Base-by-base conservation (phyloP, 768 basidiomycete species). In the Lactifluus volemus region DNA sequence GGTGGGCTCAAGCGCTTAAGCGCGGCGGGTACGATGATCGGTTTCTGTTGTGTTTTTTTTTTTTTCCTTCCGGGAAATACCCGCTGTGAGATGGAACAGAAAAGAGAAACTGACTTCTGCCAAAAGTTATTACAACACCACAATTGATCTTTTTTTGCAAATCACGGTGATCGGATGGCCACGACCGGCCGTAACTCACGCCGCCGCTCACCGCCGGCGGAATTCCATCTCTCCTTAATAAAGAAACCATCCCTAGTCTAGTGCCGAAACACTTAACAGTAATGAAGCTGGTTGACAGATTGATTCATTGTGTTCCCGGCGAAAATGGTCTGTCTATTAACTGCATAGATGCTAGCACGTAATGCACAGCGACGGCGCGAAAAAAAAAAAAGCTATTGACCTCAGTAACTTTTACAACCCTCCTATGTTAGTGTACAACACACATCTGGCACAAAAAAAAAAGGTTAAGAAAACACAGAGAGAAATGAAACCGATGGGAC, bases 361-460 rank as follows among this genome's bases (percentile, higher is more conserved):
- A 11, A 44, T 64, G 63, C 29, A 56, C 53, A 52, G 51, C 36
- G 34, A 61, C 39, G 38, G 44, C n/a, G 9, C n/a, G 9, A 29
- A 34, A n/a, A 47, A 47, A 44, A 54, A 47, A 47, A 44, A 51
- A 54, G 52, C 50, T 51, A 21, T 38, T 56, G 55, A 61, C 55
- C 56, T 55, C 44, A 25, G 55, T 51, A 32, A 61, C 51, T 53
- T 58, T 58, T 63, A 63, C 61, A 63, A 63, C 60, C 55, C 51
- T 54, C 60, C 49, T 49, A 49, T 55, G 54, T 63, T 65, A 65
- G 53, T 65, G 39, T 58, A 60, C 62, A 65, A 65, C 64, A 65
- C 47, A 59, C 47, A 59, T 59, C 58, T 25, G 25, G 25, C 25
- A 47, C 63, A 58, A 36, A 53, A 55, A 47, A 34, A 30, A 21